Evolutionary conservation across 108 stramenopile genomes (phyloP), one percentile per base, ranked within the genome.

Genomic region (Stephanodiscus minutulus): DNA sequence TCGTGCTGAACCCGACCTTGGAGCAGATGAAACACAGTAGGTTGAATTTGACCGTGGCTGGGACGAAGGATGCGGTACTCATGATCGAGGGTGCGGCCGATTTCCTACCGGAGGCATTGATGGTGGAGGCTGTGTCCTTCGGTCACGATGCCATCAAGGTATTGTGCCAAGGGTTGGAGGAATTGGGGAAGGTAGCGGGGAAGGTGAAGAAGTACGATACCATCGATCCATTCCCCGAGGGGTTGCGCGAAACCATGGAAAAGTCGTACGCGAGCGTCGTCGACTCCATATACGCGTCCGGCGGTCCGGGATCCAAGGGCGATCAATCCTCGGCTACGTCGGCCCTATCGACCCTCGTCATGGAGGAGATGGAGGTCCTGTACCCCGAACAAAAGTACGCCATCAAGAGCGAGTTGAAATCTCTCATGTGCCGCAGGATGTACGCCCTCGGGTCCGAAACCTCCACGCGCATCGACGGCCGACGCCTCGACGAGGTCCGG

Each of bases 41-140:
- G 25, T 66, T 96, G 37, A 81, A 93, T 55, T 53, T 96, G 41
- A 86, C 74, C 36, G 86, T 96, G 35, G 95, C 95, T 15, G 95
- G 95, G 20, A 96, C 92, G 17, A 87, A 91, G 67, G 93, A 95
- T 64, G 94, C 86, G 9, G 90, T 98, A 2, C 64, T 96, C 12
- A 98, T 96, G 97, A 96, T 98, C 80, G 97, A 96, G 67, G 97
- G 97, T 7, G 90, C 90, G 36, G 93, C 96, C 33, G 88, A 95
- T 68, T 96, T 96, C 70, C 73, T 98, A 58, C 79, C 89, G 6
- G 97, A 97, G 86, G 79, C 82, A 61, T 70, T 73, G 24, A 92
- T 97, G 91, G 71, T 96, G 20, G 74, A 87, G 52, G 96, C 95
- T 3, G 88, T 97, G 7, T 75, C 74, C 18, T 86, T 88, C 57